These are phyloP conservation scores for Ophiorrhiza pumila DNA, from an alignment of 257 asterid genomes.

Conservation along the genomic window DNA sequence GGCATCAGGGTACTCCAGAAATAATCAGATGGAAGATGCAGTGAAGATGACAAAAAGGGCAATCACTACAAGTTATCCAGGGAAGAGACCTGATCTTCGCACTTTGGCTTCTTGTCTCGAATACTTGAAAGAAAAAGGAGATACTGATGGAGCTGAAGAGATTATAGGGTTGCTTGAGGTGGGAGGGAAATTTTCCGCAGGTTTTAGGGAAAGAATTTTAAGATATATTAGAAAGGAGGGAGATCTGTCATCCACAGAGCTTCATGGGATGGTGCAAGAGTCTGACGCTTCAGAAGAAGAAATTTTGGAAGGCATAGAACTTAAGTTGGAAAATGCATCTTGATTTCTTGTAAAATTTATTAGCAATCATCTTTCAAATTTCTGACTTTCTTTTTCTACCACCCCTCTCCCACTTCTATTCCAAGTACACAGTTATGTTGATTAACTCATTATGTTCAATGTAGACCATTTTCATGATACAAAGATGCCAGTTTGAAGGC, in stretches of 20 bases:
- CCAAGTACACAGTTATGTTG: too few relatives aligned
- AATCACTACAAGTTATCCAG: slow-evolving; percentile 2
- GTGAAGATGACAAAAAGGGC: slow-evolving; percentile 35
- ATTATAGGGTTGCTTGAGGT: slow-evolving; percentile 30
- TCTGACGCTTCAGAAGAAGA: not conserved
- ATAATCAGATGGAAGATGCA: slow-evolving; percentile 40
- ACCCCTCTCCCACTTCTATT: too few relatives aligned
- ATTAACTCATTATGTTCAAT: too few relatives aligned
- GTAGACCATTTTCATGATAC: too few relatives aligned
- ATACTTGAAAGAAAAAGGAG: slow-evolving; percentile 39
- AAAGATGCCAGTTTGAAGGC: too few relatives aligned
- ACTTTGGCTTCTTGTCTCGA: slow-evolving; percentile 37
- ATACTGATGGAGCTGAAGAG: slow-evolving; percentile 26
- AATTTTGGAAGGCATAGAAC: not conserved
- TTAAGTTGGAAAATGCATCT: not conserved
- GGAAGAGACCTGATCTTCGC: slow-evolving; percentile 27
- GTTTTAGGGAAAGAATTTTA: slow-evolving; percentile 25
- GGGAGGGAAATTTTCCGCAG: slow-evolving; percentile 22
- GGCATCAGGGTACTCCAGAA: slow-evolving; percentile 36
- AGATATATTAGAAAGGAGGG: slow-evolving; percentile 20
- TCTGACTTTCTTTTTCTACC: too few relatives aligned
- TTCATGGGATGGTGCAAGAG: slow-evolving; percentile 9
- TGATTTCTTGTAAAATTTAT: not conserved
- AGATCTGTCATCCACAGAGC: slow-evolving; percentile 7
- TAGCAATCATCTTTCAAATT: not conserved